Conservation (phyloP, 768 basidiomycete genomes). For the Naganishia vishniacii region DNA sequence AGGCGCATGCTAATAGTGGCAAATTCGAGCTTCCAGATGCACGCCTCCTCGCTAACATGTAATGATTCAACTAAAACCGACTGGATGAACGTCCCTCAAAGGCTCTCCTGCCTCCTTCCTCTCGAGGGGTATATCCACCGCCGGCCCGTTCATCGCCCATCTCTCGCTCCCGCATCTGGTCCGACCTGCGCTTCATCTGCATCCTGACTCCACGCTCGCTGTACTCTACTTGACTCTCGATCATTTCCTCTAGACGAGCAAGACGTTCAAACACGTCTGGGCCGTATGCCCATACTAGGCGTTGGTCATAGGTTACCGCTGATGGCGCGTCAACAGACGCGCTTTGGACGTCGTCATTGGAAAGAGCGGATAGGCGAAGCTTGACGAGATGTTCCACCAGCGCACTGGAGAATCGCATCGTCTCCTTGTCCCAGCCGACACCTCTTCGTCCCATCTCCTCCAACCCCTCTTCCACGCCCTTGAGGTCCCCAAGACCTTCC, state of each 20-base stretch:
- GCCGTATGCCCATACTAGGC: slow-evolving; percentile 24
- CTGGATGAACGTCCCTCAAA: neutral
- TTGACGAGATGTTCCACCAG: slow-evolving; percentile 56
- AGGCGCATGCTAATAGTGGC: too few relatives aligned
- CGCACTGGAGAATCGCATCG: slow-evolving; percentile 59
- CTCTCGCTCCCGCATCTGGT: neutral
- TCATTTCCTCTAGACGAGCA: slow-evolving; percentile 32
- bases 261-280: slow-evolving; percentile 31
- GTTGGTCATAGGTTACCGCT: neutral
- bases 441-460: slow-evolving; percentile 80
- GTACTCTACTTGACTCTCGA: slow-evolving; percentile 35
- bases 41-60: too few relatives aligned
- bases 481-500: slow-evolving; percentile 73
- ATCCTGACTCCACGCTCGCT: slow-evolving; percentile 28
- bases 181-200: neutral
- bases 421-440: slow-evolving; percentile 60
- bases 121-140: neutral
- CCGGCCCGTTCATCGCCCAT: neutral
- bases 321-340: neutral
- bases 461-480: slow-evolving; percentile 65
- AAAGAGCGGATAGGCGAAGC: slow-evolving; percentile 10
- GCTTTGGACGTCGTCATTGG: neutral
- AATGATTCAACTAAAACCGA: too few relatives aligned
- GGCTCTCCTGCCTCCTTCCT: neutral
- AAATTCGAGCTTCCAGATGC: too few relatives aligned